A percentile compares a stretch with the other conserved stretches of the same genome.
Evolutionary conservation across 2,329 filamentous ascomycete species (phyloP).

Genomic region (Monosporascus sp.): DNA sequence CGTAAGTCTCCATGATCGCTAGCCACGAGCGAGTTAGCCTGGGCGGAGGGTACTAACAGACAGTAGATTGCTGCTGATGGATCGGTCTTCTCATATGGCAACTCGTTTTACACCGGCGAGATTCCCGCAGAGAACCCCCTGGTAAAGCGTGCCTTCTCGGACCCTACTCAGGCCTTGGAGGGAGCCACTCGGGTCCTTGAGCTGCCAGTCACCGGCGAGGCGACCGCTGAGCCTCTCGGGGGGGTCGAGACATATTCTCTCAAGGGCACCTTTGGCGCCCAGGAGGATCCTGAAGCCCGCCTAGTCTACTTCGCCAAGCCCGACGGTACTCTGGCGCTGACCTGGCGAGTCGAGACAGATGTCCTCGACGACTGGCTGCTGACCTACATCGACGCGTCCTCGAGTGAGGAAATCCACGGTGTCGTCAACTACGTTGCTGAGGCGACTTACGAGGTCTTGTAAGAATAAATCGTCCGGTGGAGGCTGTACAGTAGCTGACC

Average conservation of each 20-base stretch:
- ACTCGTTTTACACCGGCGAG: constrained; percentile 38
- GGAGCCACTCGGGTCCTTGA: constrained; percentile 32
- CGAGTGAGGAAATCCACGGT: constrained; percentile 41
- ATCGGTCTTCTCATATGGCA: constrained; percentile 52
- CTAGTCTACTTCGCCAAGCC: constrained; percentile 49
- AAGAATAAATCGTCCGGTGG: constrained; percentile 11
- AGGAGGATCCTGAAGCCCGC: constrained; percentile 47
- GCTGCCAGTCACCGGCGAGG: constrained; percentile 34
- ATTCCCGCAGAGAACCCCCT: constrained; percentile 34
- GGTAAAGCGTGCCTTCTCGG: constrained; percentile 34
- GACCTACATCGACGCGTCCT: constrained; percentile 48
- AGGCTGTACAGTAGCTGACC: constrained; percentile 5
- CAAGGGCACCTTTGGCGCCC: constrained; percentile 41
- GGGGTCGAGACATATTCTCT: constrained; percentile 37
- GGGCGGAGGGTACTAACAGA: constrained; percentile 5
- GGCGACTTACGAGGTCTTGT: constrained; percentile 50
- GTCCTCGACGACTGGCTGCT: constrained; percentile 52
- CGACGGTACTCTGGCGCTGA: constrained; percentile 40
- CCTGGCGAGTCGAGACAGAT: constrained; percentile 56
- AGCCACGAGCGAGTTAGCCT: not conserved
- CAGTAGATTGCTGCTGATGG: constrained; percentile 44
- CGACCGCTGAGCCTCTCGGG: constrained; percentile 32
- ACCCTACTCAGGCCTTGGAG: constrained; percentile 37
- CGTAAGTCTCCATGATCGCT: constrained; percentile 32
- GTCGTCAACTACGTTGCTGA: constrained; percentile 54